Evolutionary conservation across 73 alveolate genomes (phyloP).

Genomic region (Paramecium tetraurelia): DNA sequence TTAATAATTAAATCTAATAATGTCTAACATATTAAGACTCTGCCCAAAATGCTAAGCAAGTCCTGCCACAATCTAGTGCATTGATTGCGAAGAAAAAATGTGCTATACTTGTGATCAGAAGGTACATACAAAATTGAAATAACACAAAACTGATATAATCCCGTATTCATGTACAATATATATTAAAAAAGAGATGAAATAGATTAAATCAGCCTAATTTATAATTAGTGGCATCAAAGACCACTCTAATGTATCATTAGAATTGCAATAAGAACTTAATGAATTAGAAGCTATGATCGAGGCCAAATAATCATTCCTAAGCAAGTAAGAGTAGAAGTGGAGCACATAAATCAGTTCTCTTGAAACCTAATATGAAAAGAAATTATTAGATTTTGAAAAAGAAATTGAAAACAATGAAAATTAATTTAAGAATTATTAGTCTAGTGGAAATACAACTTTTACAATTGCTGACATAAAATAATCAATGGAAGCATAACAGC

Average conservation of each 20-base stretch:
- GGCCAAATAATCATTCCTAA: background rate
- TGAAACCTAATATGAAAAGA: background rate
- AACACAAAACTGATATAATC: background rate
- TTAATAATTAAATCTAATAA: background rate
- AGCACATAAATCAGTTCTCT: background rate
- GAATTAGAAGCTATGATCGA: background rate
- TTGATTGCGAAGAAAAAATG: background rate
- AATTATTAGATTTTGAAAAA: background rate
- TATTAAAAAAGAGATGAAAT: background rate
- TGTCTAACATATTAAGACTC: background rate
- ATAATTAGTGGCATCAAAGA: background rate
- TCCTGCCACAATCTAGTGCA: background rate
- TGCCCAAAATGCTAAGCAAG: background rate
- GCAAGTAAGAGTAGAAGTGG: background rate
- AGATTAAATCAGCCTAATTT: background rate
- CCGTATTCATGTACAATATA: background rate
- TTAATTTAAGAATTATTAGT: background rate
- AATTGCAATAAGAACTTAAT: background rate
- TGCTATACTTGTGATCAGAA: background rate
- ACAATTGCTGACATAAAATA: background rate
- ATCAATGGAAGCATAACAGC: background rate
- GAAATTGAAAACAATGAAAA: background rate
- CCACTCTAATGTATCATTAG: background rate
- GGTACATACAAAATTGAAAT: background rate
- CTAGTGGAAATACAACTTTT: background rate